Base-by-base conservation (phyloP, 306 rosid species). In the Pueraria montana region DNA sequence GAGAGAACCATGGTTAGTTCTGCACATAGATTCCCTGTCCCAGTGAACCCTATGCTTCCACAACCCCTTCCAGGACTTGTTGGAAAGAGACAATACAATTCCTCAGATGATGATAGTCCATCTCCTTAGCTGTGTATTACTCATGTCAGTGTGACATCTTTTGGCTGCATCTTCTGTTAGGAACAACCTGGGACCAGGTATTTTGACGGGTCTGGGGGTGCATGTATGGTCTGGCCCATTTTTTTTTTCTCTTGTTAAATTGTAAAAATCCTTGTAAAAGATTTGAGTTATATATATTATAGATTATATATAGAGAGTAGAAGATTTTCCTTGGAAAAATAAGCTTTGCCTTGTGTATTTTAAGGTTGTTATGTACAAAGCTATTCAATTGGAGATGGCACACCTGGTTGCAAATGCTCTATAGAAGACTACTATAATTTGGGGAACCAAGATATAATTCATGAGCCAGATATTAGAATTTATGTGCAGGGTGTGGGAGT, bases 11-110 rank as follows among this genome's bases (percentile, higher is more conserved):
- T 86, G 53, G 87, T 94, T 59, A 90, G 97, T 86, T 90, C 91
- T 20, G 92, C 94, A 2, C 95, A 91, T 86, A 92, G 86, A 84
- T 94, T 96, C 78, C 99, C 99, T 7, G 91, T 96, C 83, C 99
- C 99, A 5, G 92, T 92, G 53, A 96, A 96, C 74, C 98, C 98
- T 14, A 91, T 91, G 92, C 86, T 94, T 63, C 91, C 96, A 11
- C 97, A 91, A 86, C 91, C 87, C 17, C 87, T 86, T 62, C 91
- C 96, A 8, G 95, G 89, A n/a, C 67, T 83, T 34, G 76, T 79
- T 20, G 89, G 78, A 74, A 88, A 50, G 81, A 80, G 64, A 88
- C 88, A 83, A 3, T 66, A 45, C 84, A 86, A 50, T 64, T 91
- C 86, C 27, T 90, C 94, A 1, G 97, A 93, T 49, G 94, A 90